phyloP scores from a whole-genome alignment of 768 basidiomycete genomes.

The Lactarius psammicola region DNA sequence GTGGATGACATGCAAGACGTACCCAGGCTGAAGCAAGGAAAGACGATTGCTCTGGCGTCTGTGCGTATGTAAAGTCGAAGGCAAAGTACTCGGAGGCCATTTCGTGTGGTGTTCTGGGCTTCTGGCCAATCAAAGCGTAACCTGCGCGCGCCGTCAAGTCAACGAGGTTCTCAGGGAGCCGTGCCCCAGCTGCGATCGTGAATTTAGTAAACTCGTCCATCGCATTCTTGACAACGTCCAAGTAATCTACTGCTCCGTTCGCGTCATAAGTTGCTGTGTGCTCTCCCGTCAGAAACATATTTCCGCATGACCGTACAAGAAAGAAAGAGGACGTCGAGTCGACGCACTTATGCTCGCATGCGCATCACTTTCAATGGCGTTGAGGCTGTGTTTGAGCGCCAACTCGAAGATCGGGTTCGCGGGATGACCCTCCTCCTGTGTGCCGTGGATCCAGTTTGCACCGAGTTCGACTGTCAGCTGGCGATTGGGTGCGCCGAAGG shows the following conservation, averaged over 20 bases:
- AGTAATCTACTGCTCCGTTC: slow-evolving; percentile 47
- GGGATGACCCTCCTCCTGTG: slow-evolving; percentile 44
- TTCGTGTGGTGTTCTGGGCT: slow-evolving; percentile 45
- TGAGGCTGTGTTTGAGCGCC: slow-evolving; percentile 49
- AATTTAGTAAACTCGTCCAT: slow-evolving; percentile 40
- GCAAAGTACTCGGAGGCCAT: slow-evolving; percentile 56
- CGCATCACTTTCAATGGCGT: slow-evolving; percentile 42
- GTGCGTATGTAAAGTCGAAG: slow-evolving; percentile 50
- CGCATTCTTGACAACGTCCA: slow-evolving; percentile 43
- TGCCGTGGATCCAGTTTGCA: slow-evolving; percentile 42
- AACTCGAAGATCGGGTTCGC: slow-evolving; percentile 57
- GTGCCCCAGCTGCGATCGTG: slow-evolving; percentile 43
- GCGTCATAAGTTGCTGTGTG: slow-evolving; percentile 49
- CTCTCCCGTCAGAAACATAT: not conserved
- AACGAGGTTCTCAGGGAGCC: slow-evolving; percentile 42
- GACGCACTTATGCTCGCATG: slow-evolving; percentile 32
- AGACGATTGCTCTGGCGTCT: slow-evolving; percentile 58
- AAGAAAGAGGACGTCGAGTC: slow-evolving; percentile 36
- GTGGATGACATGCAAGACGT: slow-evolving; percentile 13
- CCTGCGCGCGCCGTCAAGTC: slow-evolving; percentile 51
- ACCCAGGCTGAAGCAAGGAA: slow-evolving; percentile 59
- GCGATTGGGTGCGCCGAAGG: slow-evolving; percentile 41
- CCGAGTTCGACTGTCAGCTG: slow-evolving; percentile 46
- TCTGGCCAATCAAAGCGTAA: slow-evolving; percentile 48
- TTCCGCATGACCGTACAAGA: not conserved